Evolutionary conservation across 352 stramenopile species (phyloP).

Genomic region (Chrysophaeum taylorii): DNA sequence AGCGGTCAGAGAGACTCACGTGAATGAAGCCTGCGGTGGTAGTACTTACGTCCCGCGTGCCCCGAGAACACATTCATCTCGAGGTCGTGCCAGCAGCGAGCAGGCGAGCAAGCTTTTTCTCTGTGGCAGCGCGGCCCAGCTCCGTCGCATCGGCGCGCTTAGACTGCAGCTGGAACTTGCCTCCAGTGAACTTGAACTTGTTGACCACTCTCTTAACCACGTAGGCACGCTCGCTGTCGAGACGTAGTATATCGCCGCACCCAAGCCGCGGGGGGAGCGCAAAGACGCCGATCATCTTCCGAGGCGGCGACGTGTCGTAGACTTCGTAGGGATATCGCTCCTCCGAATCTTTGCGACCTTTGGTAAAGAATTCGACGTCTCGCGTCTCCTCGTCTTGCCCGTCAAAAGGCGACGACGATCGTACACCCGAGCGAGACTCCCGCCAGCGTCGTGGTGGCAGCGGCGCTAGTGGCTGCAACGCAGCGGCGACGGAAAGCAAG

Average conservation of each 20-base stretch:
- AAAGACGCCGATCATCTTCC: not conserved
- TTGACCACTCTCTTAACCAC: not conserved
- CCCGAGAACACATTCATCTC: too few species aligned
- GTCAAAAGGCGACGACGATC: too few species aligned
- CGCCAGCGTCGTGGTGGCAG: too few species aligned
- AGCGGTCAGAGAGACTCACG: too few species aligned
- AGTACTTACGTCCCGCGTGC: too few species aligned
- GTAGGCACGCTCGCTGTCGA: not conserved
- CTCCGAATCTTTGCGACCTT: not conserved
- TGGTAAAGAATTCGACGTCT: too few species aligned
- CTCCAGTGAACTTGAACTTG: not conserved
- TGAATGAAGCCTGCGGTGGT: too few species aligned
- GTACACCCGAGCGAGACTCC: too few species aligned
- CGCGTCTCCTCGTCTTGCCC: too few species aligned
- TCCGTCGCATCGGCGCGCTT: constrained; percentile 14
- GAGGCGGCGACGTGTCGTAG: constrained; percentile 9
- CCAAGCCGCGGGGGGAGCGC: not conserved
- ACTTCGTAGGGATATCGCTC: not conserved
- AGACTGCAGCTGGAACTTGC: not conserved
- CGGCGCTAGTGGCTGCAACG: too few species aligned
- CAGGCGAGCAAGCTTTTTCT: not conserved
- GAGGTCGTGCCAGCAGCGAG: too few species aligned
- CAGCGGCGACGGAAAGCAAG: too few species aligned
- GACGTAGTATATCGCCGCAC: not conserved
- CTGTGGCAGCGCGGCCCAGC: not conserved